Conservation (phyloP, 2,329 filamentous ascomycete genomes). For the Truncatella angustata region DNA sequence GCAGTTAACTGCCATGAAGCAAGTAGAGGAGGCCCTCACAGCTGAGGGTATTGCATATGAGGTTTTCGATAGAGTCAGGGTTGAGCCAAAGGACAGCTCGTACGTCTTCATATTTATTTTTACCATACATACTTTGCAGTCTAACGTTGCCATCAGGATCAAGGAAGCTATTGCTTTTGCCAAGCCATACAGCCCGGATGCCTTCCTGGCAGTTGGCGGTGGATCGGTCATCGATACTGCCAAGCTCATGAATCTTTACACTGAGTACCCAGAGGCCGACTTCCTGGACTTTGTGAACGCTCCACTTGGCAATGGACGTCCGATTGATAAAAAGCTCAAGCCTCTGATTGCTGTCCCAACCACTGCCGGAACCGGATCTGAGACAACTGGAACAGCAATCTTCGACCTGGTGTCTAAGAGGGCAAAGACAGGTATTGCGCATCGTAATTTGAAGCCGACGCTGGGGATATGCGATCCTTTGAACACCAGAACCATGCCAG, state of each 20-base stretch:
- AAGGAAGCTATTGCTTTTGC: slow-evolving; percentile 86
- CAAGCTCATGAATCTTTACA: slow-evolving; percentile 98
- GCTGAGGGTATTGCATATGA: slow-evolving; percentile 77
- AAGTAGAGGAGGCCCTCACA: slow-evolving; percentile 77
- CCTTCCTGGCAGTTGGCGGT: slow-evolving; percentile 87
- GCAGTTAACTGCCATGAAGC: slow-evolving; percentile 83
- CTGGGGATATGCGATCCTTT: slow-evolving; percentile 82
- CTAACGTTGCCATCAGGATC: slow-evolving; percentile 52
- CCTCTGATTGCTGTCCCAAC: slow-evolving; percentile 83
- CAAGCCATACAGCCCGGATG: slow-evolving; percentile 78
- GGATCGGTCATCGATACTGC: slow-evolving; percentile 98
- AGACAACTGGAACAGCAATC: slow-evolving; percentile 97
- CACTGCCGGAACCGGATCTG: slow-evolving; percentile 83
- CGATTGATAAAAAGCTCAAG: slow-evolving; percentile 67
- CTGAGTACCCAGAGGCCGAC: slow-evolving; percentile 83
- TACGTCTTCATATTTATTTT: slow-evolving; percentile 39
- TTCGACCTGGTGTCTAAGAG: slow-evolving; percentile 89
- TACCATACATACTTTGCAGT: background rate
- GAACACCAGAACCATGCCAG: slow-evolving; percentile 95
- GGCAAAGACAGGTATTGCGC: slow-evolving; percentile 93
- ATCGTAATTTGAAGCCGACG: slow-evolving; percentile 92
- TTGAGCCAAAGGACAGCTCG: slow-evolving; percentile 95
- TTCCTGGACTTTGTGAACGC: slow-evolving; percentile 98
- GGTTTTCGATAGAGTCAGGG: slow-evolving; percentile 75
- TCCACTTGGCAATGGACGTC: slow-evolving; percentile 79